These are phyloP conservation scores for Nannochloris sp. DNA, from an alignment of 139 green algal genomes.

Conservation along the genomic window DNA sequence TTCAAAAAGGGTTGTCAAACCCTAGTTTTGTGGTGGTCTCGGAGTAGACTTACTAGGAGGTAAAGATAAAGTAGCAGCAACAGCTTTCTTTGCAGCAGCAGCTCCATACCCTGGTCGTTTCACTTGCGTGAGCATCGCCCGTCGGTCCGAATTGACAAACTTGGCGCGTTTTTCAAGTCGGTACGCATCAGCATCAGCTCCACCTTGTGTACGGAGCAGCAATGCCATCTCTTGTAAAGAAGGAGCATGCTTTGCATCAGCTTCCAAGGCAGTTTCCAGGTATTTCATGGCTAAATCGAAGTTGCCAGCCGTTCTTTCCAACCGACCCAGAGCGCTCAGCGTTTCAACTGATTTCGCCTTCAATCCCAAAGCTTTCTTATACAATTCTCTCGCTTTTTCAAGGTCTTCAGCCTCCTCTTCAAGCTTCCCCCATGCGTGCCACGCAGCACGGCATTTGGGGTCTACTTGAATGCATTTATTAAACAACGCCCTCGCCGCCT, in stretches of 20 bases:
- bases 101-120: too few relatives aligned
- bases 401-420: constrained; percentile 30
- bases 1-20: too few relatives aligned
- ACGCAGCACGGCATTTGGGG: constrained; percentile 17
- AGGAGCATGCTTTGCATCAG: constrained; percentile 13
- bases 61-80: too few relatives aligned
- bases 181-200: constrained; percentile 4
- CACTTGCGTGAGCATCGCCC: not conserved
- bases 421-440: constrained; percentile 35
- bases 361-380: constrained; percentile 17
- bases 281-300: constrained; percentile 7
- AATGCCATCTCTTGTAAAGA: constrained; percentile 35
- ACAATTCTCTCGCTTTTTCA: constrained; percentile 30
- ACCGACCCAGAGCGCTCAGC: constrained; percentile 17
- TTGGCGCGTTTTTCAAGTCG: constrained; percentile 14
- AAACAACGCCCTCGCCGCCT: constrained; percentile 22
- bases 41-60: too few relatives aligned
- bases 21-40: too few relatives aligned
- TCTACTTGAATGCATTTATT: constrained; percentile 9
- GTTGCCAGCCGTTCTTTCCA: constrained; percentile 33
- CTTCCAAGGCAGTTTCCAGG: constrained; percentile 27
- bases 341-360: not conserved
- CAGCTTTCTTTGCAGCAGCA: too few relatives aligned
- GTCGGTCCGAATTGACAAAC: not conserved
- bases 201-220: constrained; percentile 9